Base-by-base conservation (phyloP, 208 protist species). In the Porcisia deanei region DNA sequence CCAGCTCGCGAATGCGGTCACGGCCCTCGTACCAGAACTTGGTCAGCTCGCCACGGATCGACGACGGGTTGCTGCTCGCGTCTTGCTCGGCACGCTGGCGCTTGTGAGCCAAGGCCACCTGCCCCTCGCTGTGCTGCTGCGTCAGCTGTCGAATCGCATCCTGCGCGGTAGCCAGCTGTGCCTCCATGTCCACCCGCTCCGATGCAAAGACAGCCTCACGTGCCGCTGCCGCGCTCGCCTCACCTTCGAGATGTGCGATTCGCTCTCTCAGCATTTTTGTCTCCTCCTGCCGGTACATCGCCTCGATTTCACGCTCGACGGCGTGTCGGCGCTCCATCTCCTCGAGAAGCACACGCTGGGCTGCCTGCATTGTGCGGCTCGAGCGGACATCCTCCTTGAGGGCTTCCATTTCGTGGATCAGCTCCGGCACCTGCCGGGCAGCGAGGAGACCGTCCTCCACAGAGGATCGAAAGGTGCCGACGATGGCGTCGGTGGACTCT, bases 21-120 rank as follows among this genome's bases (percentile, higher is more conserved):
- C 88, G 76, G 20, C 89, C 90, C 22, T 90, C 85, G 73, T 85
- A 84, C 86, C 89, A 96, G 75, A 94, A 96, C 53, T 84, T 85
- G 30, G 93, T 81, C 45, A 88, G 70, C 63, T 94, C 83, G 12
- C 76, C 82, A 30, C 88, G 85, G 25, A 92, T 84, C n/a, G 89
- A 94, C 16, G 85, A 80, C 1, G 86, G 85, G 74, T 90, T 80
- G 41, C 71, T 75, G 63, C 63, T 82, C 25, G 63, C 79, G 54
- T 86, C 85, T 52, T 81, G 61, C 73, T 92, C 84, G 2, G 86
- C 66, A 3, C 91, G 78, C 45, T 81, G 84, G 5, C 88, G 87
- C 79, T 91, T 90, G 37, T 71, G 71, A 52, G 81, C 83, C 3
- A 83, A 69, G 30, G 71, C 76, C 37, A 79, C 58, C 72, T 69